Evolutionary conservation across 805 yeast species (phyloP), one percentile per base, ranked within the genome.

Genomic region (Hanseniaspora occidentalis): DNA sequence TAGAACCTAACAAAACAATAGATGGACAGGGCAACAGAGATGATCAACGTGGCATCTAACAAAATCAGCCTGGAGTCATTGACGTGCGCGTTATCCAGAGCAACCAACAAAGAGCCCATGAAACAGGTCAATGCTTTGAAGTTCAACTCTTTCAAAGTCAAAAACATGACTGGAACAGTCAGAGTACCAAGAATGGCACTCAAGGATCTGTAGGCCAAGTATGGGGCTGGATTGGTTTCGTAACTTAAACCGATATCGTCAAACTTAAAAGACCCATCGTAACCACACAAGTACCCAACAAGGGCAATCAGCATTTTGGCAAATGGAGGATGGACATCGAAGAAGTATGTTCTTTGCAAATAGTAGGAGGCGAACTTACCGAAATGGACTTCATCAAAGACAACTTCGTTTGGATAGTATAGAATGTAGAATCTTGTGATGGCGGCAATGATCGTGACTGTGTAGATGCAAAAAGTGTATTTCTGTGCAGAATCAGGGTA

Each of bases 301-400:
- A 78, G 70, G 0, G 97, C 97, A 61, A 89, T 84, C 49, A 88
- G 68, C 58, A 92, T 69, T 60, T 92, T 92, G 41, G 95, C 98
- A 61, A 92, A 84, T 18, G 99, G 99, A 8, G 99, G 99, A 63
- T 92, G 99, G 39, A 92, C 76, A 62, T 92, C 99, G 54, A 92
- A 92, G 60, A 85, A 92, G 60, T 84, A 92, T 0, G 95, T 81
- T 46, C 95, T 71, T 60, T 89, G 83, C 44, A 89, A 64, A 60
- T 89, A 89, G 61, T 82, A 80, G 1, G 85, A 74, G 6, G 89
- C 89, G 58, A 82, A 82, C 52, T 82, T 82, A 27, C 94, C 94
- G 52, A 83, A 83, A 58, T 83, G 94, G 17, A 81, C 92, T 56
- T 83, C 94, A 61, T 83, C 94, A 50, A 83, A 83, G 2, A 83